phyloP scores from a whole-genome alignment of 1,284 basidiomycete species.

The Rhodotorula mucilaginosa region DNA sequence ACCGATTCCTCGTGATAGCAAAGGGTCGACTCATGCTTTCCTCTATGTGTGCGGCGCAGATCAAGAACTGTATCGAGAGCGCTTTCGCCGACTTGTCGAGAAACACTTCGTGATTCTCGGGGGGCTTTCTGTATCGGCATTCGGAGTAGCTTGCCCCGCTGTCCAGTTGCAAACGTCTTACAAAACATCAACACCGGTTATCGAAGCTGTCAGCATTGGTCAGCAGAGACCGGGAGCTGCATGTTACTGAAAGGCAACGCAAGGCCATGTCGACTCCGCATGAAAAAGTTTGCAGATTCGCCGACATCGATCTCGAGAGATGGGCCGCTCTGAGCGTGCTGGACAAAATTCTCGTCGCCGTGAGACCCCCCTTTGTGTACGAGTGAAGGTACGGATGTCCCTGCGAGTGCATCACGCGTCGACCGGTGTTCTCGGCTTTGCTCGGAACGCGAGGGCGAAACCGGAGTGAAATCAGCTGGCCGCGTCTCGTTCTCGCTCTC shows the following conservation, averaged over 20 bases:
- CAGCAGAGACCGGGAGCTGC: no score
- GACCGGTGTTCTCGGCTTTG: not conserved
- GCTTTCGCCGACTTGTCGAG: slow-evolving; percentile 57
- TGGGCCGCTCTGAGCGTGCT: no score
- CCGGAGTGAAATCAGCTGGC: not conserved
- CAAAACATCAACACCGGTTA: not conserved
- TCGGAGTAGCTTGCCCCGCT: not conserved
- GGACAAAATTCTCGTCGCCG: not conserved
- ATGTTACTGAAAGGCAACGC: no score
- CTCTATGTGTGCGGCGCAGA: slow-evolving; percentile 36
- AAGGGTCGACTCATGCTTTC: not conserved
- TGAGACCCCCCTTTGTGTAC: not conserved
- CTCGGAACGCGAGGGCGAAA: not conserved
- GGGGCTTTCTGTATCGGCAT: not conserved
- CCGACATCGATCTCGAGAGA: no score
- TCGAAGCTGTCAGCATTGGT: no score
- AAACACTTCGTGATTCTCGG: not conserved
- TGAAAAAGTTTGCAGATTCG: no score
- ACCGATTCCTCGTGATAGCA: not conserved
- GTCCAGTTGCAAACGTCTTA: not conserved
- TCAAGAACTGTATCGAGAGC: slow-evolving; percentile 78
- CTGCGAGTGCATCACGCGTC: not conserved
- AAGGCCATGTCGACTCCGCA: no score
- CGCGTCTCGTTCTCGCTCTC: not conserved
- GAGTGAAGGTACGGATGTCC: not conserved